These are phyloP conservation scores for Cryptococcus sp. DNA, from an alignment of 1,284 basidiomycete species.

Conservation along the genomic window DNA sequence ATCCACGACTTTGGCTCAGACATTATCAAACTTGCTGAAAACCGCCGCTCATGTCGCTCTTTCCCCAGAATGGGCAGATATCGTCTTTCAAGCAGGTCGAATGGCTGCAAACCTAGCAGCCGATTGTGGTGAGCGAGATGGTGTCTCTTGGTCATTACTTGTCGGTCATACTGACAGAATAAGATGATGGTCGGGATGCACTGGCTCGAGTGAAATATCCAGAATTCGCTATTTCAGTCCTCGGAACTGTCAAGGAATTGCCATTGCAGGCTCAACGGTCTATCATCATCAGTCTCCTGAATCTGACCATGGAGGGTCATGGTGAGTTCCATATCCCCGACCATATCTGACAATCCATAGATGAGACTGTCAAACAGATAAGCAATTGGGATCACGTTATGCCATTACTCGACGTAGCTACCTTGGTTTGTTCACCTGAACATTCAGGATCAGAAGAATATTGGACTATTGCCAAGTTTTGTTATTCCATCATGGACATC, in stretches of 20 bases:
- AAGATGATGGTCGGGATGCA: conserved; percentile 22
- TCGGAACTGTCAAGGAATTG: neutral
- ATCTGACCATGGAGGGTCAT: conserved; percentile 24
- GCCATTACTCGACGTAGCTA: neutral
- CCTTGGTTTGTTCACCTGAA: no score
- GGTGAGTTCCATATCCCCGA: conserved; percentile 16
- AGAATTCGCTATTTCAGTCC: neutral
- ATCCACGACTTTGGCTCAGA: no score
- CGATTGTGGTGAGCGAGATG: conserved; percentile 23
- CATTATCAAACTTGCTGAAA: no score
- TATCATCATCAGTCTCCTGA: conserved; percentile 30
- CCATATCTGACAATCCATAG: neutral
- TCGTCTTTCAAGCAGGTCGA: conserved; percentile 21
- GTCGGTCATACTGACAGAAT: neutral
- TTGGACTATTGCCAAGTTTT: no score
- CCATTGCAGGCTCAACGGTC: conserved; percentile 7
- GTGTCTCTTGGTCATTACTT: neutral
- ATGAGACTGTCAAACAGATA: neutral
- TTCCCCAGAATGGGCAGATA: neutral
- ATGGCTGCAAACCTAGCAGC: conserved; percentile 38
- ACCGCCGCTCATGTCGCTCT: no score
- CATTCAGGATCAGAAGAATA: no score
- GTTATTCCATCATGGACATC: no score
- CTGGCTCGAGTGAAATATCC: conserved; percentile 18
- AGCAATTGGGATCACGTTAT: neutral